Evolutionary conservation across 228 moss, liverwort and hornwort species (phyloP).

Genomic region (Sphagnum fallax): DNA sequence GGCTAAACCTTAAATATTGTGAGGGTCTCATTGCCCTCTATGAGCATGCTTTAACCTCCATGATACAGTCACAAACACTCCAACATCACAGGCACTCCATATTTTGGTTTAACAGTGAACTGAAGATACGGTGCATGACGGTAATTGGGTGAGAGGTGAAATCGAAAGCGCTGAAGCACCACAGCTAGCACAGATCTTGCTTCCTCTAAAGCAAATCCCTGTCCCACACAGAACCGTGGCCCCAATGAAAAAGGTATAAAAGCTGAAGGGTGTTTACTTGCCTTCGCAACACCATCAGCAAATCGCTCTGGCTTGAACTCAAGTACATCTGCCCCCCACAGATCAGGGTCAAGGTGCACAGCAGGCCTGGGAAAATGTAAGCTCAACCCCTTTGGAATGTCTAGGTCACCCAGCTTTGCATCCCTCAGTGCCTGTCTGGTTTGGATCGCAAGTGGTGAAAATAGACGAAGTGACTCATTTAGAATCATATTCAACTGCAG

Average conservation of each 20-base stretch:
- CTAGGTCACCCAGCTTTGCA: no score
- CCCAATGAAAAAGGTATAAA: conserved; percentile 15
- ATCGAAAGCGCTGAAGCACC: conserved; percentile 10
- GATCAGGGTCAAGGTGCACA: conserved; percentile 11
- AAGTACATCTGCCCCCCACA: conserved; percentile 12
- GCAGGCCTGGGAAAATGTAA: no score
- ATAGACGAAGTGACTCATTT: no score
- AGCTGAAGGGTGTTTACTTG: conserved; percentile 5
- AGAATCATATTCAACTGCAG: no score
- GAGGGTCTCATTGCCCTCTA: no score
- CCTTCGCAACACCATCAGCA: conserved; percentile 9
- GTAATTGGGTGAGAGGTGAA: conserved; percentile 13
- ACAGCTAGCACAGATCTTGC: conserved; percentile 10
- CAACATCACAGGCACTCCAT: conserved; percentile 3
- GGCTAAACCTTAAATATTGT: no score
- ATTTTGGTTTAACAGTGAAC: conserved; percentile 4
- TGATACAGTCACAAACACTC: no score
- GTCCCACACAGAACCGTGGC: conserved; percentile 18
- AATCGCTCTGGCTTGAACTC: conserved; percentile 26
- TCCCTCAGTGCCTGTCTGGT: no score
- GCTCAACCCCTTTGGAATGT: no score
- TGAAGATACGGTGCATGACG: conserved; percentile 2
- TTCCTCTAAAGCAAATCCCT: conserved; percentile 12
- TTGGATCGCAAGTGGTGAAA: no score
- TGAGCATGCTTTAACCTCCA: no score